Base-by-base conservation (phyloP, 768 basidiomycete genomes). In the Naganishia onofrii region DNA sequence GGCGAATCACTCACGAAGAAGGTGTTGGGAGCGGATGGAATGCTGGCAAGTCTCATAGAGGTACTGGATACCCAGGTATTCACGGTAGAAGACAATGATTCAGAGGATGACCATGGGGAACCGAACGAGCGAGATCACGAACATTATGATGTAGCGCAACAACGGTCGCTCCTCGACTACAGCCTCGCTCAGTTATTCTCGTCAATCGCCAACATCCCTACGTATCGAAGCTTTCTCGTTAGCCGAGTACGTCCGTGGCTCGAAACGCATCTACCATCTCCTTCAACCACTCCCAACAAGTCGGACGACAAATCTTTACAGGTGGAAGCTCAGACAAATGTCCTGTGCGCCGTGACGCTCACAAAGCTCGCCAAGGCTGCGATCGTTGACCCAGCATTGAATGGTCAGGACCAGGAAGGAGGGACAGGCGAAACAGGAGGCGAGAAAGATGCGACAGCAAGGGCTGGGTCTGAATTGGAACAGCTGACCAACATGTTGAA, bases 401-500 rank as follows among this genome's bases (percentile, higher is more conserved):
- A 63, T 44, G 51, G 55, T 28, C 42, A 46, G 23, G 28, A 58
- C 6, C 17, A 44, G 46, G 68, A 36, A n/a, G 36, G 46, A n/a
- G 46, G 26, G 2, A 38, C 34, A 4, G n/a, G n/a, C 17, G 54
- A 15, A 12, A 23, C 12, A 8, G 9, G n/a, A 7, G 67, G 38
- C 26, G 3, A 29, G 8, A 36, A 38, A 29, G 31, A 29, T 28
- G 44, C 13, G 28, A 29, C 29, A 10, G n/a, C 52, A 29, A 31
- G 55, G 21, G 42, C 53, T n/a, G 53, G 36, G 26, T 36, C 44
- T 10, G 53, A 68, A 28, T n/a, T 68, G 36, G 53, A 57, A 28
- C 53, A 68, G 13, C 51, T 68, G 36, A 68, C 67, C 19, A 36
- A 31, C 28, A 55, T 68, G 67, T 29, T 68, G n/a, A 68, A 56